Evolutionary conservation across 2,329 filamentous ascomycete species (phyloP), one percentile per base, ranked within the genome.

Genomic region (Penicillium paneum): DNA sequence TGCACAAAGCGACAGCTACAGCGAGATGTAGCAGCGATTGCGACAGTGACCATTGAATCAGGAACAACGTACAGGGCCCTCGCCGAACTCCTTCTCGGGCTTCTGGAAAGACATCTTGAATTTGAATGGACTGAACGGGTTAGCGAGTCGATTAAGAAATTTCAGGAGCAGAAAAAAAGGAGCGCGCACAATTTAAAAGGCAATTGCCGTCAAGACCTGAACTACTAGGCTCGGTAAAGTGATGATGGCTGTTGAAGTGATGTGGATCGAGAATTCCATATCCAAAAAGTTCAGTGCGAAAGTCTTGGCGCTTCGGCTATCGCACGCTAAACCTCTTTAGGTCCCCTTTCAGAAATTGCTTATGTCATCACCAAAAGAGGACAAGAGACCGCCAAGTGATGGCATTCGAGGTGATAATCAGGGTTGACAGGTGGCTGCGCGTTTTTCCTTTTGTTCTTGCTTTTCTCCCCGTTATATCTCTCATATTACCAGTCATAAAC

Each of bases 101-200:
- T 97, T 96, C 80, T 96, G 84, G 87, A 89, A 94, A 80, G 91
- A 94, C 90, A 95, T 95, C 66, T 80, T 88, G 79, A 73, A 70
- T 71, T 70, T 56, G 60, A 59, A 59, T 65, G 58, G 68, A 58
- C 58, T 59, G 62, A 56, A 46, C 49, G 55, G 46, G 45, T 59
- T 57, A 64, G 61, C 61, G 58, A 57, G 57, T 57, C 47, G 57
- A 62, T 34, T 32, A 58, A 51, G 52, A 54, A 55, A 46, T 50
- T 54, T 49, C 28, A 42, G 50, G 28, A 42, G 38, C 8, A 34
- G 28, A 3, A 48, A 52, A 46, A 38, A 31, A n/a, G 40, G 46
- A 40, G 32, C 47, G 47, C 52, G 40, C 42, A 38, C 38, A 49
- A 57, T 61, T 55, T 65, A 62, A 60, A 63, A 65, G 65, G 61